Evolutionary conservation across 352 stramenopile species (phyloP).

Genomic region (Globisporangium cederbergense): DNA sequence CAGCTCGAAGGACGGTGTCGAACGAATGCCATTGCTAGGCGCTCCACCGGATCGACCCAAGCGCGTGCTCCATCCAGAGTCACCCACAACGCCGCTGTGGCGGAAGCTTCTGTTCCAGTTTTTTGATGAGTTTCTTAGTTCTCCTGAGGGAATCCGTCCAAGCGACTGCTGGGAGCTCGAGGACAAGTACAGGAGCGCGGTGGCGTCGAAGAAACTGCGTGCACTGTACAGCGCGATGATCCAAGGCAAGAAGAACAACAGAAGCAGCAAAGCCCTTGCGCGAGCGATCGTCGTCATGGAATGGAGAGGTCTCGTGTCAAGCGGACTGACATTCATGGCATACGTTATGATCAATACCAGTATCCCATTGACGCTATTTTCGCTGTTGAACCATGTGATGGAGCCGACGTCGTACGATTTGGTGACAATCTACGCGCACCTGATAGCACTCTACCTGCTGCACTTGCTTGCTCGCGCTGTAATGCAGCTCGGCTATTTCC

Average conservation of each 20-base stretch:
- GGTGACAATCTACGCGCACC: constrained; percentile 18
- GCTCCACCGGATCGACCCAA: background rate
- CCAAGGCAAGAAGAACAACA: background rate
- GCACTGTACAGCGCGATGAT: constrained; percentile 17
- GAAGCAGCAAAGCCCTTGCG: constrained; percentile 18
- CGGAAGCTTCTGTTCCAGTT: constrained; percentile 37
- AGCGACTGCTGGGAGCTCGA: constrained; percentile 54
- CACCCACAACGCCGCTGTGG: constrained; percentile 32
- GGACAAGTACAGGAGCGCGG: constrained; percentile 32
- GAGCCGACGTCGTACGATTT: constrained; percentile 26
- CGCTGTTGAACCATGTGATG: constrained; percentile 29
- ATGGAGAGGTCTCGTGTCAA: constrained; percentile 24
- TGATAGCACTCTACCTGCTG: constrained; percentile 29
- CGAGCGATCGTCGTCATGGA: constrained; percentile 30
- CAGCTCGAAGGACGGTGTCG: background rate
- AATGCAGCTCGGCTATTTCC: constrained; percentile 26
- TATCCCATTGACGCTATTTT: constrained; percentile 42
- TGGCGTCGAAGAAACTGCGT: constrained; percentile 26
- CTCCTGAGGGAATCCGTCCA: constrained; percentile 24
- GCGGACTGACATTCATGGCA: constrained; percentile 35
- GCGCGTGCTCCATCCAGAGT: constrained; percentile 24
- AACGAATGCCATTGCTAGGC: background rate
- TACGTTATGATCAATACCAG: constrained; percentile 36
- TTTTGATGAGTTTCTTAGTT: constrained; percentile 29
- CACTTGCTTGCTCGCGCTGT: constrained; percentile 26